These are phyloP conservation scores for Candida chilensis DNA, from an alignment of 805 yeast genomes.

Conservation along the genomic window DNA sequence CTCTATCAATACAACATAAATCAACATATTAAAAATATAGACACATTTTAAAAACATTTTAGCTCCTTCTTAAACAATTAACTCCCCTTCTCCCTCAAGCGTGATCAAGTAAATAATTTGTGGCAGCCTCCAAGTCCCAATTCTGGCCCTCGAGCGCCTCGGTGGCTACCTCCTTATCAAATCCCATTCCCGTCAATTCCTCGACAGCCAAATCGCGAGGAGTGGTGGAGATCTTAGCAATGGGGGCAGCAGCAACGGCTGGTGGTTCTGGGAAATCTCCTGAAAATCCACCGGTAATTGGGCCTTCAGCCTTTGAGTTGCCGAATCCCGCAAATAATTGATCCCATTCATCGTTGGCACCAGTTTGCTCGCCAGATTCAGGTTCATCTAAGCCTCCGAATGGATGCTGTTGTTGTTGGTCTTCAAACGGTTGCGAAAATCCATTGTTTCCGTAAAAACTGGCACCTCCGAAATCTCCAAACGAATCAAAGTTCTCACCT, in stretches of 20 bases:
- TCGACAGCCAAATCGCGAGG: slow-evolving; percentile 54
- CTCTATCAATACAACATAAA: too few species aligned
- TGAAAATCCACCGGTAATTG: too few species aligned
- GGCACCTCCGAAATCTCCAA: slow-evolving; percentile 11
- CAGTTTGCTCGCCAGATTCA: too few species aligned
- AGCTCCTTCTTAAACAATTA: slow-evolving; percentile 1
- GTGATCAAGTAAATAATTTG: slow-evolving; percentile 71
- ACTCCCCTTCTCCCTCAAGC: slow-evolving; percentile 37
- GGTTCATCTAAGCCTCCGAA: too few species aligned
- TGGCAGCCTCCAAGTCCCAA: slow-evolving; percentile 82
- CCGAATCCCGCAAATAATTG: slow-evolving; percentile 88
- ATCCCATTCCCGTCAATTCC: slow-evolving; percentile 88
- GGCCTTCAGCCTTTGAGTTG: slow-evolving; percentile 27
- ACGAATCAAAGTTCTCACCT: slow-evolving; percentile 6
- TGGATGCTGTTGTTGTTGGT: neutral
- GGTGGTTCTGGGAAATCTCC: too few species aligned
- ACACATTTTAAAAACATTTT: too few species aligned
- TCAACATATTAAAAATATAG: too few species aligned
- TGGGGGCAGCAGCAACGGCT: slow-evolving; percentile 7
- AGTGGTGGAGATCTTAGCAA: slow-evolving; percentile 12
- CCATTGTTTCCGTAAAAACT: slow-evolving; percentile 11
- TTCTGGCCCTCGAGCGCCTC: slow-evolving; percentile 60
- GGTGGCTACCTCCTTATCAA: slow-evolving; percentile 52
- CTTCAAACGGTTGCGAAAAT: neutral
- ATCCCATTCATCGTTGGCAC: slow-evolving; percentile 85